Percentiles rank a stretch among this genome's conserved stretches.
Evolutionary conservation across 768 basidiomycete genomes (phyloP).

Genomic region (Jaapia argillacea): DNA sequence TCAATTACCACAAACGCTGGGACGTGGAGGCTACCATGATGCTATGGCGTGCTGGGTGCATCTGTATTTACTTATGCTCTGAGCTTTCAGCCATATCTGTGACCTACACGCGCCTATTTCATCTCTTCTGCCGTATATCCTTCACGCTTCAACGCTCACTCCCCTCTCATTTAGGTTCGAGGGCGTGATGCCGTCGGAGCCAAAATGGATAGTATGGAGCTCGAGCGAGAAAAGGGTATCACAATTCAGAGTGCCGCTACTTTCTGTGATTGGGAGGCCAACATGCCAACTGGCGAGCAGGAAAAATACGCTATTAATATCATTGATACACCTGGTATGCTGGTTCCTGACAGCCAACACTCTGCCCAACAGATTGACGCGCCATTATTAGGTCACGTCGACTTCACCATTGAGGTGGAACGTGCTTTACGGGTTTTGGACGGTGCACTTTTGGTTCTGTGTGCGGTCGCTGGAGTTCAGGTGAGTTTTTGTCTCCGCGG

Average conservation of each 20-base stretch:
- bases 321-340: conserved; percentile 89
- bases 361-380: conserved; percentile 1
- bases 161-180: no score
- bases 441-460: conserved; percentile 92
- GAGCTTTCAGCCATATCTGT: no score
- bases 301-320: conserved; percentile 94
- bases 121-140: no score
- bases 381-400: conserved; percentile 76
- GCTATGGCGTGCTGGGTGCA: no score
- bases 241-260: conserved; percentile 99
- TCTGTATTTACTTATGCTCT: no score
- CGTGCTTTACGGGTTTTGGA: conserved; percentile 93
- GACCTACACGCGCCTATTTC: no score
- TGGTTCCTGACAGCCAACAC: not conserved
- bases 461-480: conserved; percentile 96
- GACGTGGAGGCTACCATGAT: no score
- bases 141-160: no score
- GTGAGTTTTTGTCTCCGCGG: conserved; percentile 30
- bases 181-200: conserved; percentile 94
- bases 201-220: conserved; percentile 99
- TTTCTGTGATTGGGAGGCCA: conserved; percentile 92
- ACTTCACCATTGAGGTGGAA: conserved; percentile 99
- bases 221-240: conserved; percentile 98
- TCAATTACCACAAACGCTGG: no score
- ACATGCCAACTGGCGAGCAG: conserved; percentile 50